phyloP scores from a whole-genome alignment of 306 rosid species.

The Fragaria iinumae region DNA sequence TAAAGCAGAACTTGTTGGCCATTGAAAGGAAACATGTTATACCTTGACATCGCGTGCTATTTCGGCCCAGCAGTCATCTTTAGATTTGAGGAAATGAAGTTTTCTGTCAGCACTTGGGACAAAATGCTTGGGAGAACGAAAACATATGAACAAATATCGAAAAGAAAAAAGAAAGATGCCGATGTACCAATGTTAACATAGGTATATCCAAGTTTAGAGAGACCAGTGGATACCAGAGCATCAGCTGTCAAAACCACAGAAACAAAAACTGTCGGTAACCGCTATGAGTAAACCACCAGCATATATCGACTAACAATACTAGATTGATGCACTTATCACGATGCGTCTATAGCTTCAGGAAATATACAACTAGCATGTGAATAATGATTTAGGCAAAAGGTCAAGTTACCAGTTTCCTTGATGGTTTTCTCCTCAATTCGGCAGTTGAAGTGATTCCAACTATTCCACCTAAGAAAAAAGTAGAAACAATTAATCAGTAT shows the following conservation, averaged over 20 bases:
- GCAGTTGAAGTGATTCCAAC: conserved; percentile 91
- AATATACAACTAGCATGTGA: not conserved
- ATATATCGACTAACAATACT: not conserved
- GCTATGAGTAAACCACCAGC: not conserved
- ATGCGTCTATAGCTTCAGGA: not conserved
- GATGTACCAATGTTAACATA: conserved; percentile 76
- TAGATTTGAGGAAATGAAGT: conserved; percentile 9
- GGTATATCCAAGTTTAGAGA: conserved; percentile 84
- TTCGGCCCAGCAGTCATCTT: conserved; percentile 99
- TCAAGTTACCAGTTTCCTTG: conserved; percentile 63
- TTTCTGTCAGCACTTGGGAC: not conserved
- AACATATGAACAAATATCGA: not conserved
- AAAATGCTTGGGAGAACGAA: not conserved
- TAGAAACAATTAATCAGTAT: conserved; percentile 1
- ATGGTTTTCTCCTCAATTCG: conserved; percentile 64
- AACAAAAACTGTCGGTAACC: conserved; percentile 4
- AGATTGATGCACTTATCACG: not conserved
- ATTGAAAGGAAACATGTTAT: conserved; percentile 16
- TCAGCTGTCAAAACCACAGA: conserved; percentile 63
- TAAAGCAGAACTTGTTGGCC: not conserved
- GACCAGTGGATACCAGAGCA: conserved; percentile 83
- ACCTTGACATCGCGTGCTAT: conserved; percentile 65
- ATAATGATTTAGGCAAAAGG: not conserved
- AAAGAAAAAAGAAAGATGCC: not conserved
- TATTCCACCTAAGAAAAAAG: conserved; percentile 71